These are phyloP conservation scores for Glycyrrhiza uralensis DNA, from an alignment of 306 rosid genomes.

Conservation along the genomic window DNA sequence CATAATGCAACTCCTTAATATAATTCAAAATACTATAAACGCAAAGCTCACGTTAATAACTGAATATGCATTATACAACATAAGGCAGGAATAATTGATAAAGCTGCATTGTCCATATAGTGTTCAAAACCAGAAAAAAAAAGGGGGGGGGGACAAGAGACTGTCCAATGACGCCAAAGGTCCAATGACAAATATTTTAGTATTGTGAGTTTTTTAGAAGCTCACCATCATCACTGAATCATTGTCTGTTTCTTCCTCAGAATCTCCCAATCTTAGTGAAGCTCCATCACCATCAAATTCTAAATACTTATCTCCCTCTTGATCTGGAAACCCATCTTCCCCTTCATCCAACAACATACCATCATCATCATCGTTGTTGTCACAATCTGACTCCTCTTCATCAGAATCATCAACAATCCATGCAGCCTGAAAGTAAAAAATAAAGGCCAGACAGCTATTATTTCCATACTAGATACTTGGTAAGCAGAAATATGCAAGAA, in stretches of 20 bases:
- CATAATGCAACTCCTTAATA: not conserved
- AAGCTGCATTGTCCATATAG: not conserved
- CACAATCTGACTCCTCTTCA: slow-evolving; percentile 52
- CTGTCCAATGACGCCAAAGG: not conserved
- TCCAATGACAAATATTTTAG: not conserved
- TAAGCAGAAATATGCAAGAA: not conserved
- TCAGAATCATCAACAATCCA: slow-evolving; percentile 77
- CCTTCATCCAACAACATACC: slow-evolving; percentile 70
- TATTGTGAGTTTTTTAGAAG: not conserved
- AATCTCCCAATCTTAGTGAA: slow-evolving; percentile 59
- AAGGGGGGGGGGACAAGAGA: not conserved
- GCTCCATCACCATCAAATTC: slow-evolving; percentile 64
- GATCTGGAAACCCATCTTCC: slow-evolving; percentile 43
- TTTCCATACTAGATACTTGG: not conserved
- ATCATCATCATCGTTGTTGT: slow-evolving; percentile 51
- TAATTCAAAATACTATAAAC: not conserved
- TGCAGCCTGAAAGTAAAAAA: slow-evolving; percentile 65
- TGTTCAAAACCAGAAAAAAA: not conserved
- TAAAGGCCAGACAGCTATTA: not conserved
- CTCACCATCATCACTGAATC: slow-evolving; percentile 96
- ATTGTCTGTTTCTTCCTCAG: slow-evolving; percentile 73
- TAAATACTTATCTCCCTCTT: slow-evolving; percentile 34
- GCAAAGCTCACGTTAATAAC: not conserved
- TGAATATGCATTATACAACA: not conserved
- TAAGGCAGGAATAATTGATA: not conserved